These are phyloP conservation scores for Ceratocystis colombiana DNA, from an alignment of 2,329 filamentous ascomycete species.

Conservation along the genomic window DNA sequence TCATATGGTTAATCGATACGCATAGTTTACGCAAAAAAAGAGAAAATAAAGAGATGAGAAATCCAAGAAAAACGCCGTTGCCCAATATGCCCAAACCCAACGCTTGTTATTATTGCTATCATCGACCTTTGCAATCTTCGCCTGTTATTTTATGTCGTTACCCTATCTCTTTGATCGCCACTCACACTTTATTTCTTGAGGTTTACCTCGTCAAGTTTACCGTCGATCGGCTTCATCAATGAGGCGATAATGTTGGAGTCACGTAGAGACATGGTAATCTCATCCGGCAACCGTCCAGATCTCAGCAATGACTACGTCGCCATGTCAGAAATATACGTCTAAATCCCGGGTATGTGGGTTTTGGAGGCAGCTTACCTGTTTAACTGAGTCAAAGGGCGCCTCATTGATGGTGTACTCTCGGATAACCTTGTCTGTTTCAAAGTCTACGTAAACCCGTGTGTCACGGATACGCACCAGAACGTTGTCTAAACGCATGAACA, in stretches of 20 bases:
- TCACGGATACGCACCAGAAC: slow-evolving; percentile 81
- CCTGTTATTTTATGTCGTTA: not conserved
- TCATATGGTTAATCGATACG: not conserved
- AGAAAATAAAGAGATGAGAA: not conserved
- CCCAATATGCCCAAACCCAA: not conserved
- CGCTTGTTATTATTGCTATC: not conserved
- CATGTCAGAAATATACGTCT: slow-evolving; percentile 1
- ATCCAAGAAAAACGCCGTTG: slow-evolving; percentile 8
- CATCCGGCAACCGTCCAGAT: slow-evolving; percentile 51
- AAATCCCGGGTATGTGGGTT: not conserved
- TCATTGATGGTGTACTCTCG: slow-evolving; percentile 88
- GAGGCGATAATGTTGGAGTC: slow-evolving; percentile 68
- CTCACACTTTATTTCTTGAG: slow-evolving; percentile 14
- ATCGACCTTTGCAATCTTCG: not conserved
- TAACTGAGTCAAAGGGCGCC: slow-evolving; percentile 65
- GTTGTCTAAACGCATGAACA: slow-evolving; percentile 89
- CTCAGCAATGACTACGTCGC: slow-evolving; percentile 39
- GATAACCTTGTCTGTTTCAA: slow-evolving; percentile 65
- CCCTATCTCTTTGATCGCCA: no score
- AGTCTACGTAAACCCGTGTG: slow-evolving; percentile 86
- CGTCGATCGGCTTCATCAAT: slow-evolving; percentile 38
- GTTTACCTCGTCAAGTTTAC: slow-evolving; percentile 21
- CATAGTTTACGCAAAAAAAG: not conserved
- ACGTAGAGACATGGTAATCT: slow-evolving; percentile 64
- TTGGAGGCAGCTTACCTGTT: slow-evolving; percentile 44